Base-by-base conservation (phyloP, 139 green algal species). In the Bryopsis sp. region DNA sequence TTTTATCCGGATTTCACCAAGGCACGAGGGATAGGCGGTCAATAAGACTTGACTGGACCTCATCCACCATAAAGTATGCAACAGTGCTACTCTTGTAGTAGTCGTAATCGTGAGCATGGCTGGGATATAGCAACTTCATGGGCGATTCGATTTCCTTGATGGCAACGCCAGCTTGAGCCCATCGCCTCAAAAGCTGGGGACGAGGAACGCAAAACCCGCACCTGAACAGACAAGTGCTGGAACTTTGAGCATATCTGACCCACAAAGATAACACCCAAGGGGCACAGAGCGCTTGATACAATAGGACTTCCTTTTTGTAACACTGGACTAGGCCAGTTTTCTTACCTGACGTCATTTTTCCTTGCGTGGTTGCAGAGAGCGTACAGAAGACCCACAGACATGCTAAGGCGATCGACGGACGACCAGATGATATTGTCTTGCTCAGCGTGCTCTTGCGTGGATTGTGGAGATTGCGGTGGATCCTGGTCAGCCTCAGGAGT, bases 331-430 rank as follows among this genome's bases (percentile, higher is more conserved):
- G 43, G 43, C 19, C 15, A 54, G 19, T 54, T 11, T 54, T 54
- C 43, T 60, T 70, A 82, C 72, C 74, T 73, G 69, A 86, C 76
- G 57, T 75, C 70, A 19, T 72, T 74, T 66, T 81, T 74, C 7
- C 71, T 72, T 5, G 80, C 80, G 7, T 83, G 71, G 64, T 82
- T 83, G 76, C 83, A 86, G 32, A 89, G 72, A n/a, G 80, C 80
- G 64, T 83, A 86, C 29, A 89, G 78, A 47, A 89, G 69, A 3
- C 83, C 83, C 32, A 89, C 80, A 8, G 78, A 85, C 78, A 89
- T 85, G 61, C 85, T 89, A 35, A 89, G 69, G 47, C 83, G 75
- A 75, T 89, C 83, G 11, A 85, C 72, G 6, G 58, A 74, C 39
- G 66, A 78, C 82, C 82, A 88, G 31, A 81, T 82, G 6, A 75